phyloP scores from a whole-genome alignment of 2,329 filamentous ascomycete species.

The Diaporthe australafricana region DNA sequence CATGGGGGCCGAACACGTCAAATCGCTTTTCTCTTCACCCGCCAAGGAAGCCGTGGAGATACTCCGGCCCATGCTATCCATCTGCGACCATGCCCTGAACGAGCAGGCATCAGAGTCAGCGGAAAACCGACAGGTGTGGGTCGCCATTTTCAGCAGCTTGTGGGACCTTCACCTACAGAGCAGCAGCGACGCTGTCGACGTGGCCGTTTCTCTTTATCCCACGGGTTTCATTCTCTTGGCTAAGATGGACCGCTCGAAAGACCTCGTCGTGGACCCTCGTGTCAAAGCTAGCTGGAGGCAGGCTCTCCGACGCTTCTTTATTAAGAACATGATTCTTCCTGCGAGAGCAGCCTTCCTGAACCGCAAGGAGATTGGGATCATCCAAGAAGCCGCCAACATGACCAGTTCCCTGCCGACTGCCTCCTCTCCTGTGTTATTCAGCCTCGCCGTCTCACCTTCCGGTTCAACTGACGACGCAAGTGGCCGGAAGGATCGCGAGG shows the following conservation, averaged over 20 bases:
- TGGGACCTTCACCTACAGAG: constrained; percentile 68
- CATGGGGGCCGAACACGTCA: constrained; percentile 69
- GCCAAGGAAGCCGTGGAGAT: constrained; percentile 59
- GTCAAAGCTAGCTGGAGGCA: constrained; percentile 55
- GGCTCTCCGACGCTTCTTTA: constrained; percentile 62
- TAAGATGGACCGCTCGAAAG: constrained; percentile 48
- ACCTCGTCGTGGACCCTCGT: constrained; percentile 40
- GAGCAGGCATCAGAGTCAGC: constrained; percentile 46
- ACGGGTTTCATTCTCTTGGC: constrained; percentile 54
- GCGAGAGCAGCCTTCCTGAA: constrained; percentile 60
- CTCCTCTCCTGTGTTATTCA: constrained; percentile 59
- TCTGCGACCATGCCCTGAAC: constrained; percentile 56
- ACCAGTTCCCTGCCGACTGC: constrained; percentile 49
- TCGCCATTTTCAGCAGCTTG: constrained; percentile 56
- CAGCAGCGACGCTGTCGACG: constrained; percentile 58
- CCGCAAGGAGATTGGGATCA: constrained; percentile 53
- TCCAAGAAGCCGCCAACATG: constrained; percentile 55
- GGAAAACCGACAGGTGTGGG: constrained; percentile 58
- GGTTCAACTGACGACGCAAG: constrained; percentile 50
- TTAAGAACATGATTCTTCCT: constrained; percentile 63
- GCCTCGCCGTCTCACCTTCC: constrained; percentile 50
- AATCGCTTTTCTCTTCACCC: constrained; percentile 65
- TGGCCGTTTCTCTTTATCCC: constrained; percentile 60
- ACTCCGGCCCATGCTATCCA: constrained; percentile 56
- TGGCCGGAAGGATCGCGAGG: constrained; percentile 51